A percentile compares a stretch with the other conserved stretches of the same genome.
Conservation (phyloP, 768 basidiomycete genomes). For the Rhizopogon salebrosus region DNA sequence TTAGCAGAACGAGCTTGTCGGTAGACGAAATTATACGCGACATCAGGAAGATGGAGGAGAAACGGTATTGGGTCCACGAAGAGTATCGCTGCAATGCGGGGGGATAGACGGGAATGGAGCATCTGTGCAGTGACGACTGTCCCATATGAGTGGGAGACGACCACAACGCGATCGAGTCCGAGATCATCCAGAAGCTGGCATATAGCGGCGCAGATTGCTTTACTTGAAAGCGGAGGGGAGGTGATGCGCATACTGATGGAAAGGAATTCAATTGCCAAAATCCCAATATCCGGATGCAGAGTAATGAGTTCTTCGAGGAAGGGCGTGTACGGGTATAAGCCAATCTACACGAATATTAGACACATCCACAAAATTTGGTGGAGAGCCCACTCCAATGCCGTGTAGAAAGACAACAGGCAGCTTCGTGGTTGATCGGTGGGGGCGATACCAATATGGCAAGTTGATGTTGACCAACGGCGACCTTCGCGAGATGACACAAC, state of each 20-base stretch:
- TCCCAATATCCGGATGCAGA: constrained; percentile 46
- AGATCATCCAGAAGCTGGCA: constrained; percentile 40
- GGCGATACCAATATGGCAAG: constrained; percentile 44
- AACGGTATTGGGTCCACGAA: constrained; percentile 66
- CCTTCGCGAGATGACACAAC: constrained; percentile 37
- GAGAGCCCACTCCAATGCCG: constrained; percentile 53
- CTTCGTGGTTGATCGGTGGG: constrained; percentile 42
- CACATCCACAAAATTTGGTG: not conserved
- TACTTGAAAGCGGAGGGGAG: constrained; percentile 38
- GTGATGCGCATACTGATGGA: constrained; percentile 60
- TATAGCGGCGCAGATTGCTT: constrained; percentile 38
- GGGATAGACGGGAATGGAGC: constrained; percentile 31
- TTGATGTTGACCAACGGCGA: constrained; percentile 27
- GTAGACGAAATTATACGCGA: constrained; percentile 65
- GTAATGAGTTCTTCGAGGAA: constrained; percentile 44
- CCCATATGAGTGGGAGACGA: constrained; percentile 59
- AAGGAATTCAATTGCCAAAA: constrained; percentile 56
- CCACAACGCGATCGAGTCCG: constrained; percentile 32
- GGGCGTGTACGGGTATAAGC: constrained; percentile 50
- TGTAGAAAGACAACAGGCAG: constrained; percentile 61
- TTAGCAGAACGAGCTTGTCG: constrained; percentile 45
- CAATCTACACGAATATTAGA: constrained; percentile 40
- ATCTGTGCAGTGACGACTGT: constrained; percentile 54
- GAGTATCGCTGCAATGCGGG: constrained; percentile 38
- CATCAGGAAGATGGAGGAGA: constrained; percentile 54